Evolutionary conservation across 257 asterid genomes (phyloP).

Genomic region (Striga asiatica): DNA sequence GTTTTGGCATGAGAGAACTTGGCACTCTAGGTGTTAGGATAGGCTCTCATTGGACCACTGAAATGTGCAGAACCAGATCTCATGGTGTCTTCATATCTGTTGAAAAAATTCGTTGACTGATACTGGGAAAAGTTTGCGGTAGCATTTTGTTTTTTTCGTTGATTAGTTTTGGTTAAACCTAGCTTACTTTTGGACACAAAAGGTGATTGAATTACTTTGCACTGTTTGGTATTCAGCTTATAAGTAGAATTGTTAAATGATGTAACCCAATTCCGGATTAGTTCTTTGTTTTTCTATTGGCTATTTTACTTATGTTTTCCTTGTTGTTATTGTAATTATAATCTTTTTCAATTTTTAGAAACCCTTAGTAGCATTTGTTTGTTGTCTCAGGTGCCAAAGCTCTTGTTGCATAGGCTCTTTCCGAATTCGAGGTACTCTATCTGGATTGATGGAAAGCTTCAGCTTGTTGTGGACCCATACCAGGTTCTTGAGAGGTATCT

Average conservation of each 20-base stretch:
- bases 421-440: slow-evolving; percentile 79
- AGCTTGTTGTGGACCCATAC: slow-evolving; percentile 89
- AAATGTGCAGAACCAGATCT: not conserved
- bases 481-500: slow-evolving; percentile 85
- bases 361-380: slow-evolving; percentile 9
- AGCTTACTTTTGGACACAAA: not conserved
- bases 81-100: not conserved
- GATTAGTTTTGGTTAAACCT: not conserved
- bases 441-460: slow-evolving; percentile 97
- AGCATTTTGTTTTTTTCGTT: not conserved
- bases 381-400: slow-evolving; percentile 76
- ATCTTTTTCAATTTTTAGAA: not conserved
- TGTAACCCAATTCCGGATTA: not conserved
- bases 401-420: slow-evolving; percentile 83
- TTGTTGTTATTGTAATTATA: not conserved
- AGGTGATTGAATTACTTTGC: not conserved
- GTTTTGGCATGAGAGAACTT: slow-evolving; percentile 13
- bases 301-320: not conserved
- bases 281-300: not conserved
- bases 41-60: not conserved
- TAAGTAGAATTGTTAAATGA: slow-evolving; percentile 3
- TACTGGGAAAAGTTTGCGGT: not conserved
- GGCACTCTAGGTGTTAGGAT: slow-evolving; percentile 6
- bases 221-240: not conserved
- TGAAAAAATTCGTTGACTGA: not conserved